These are phyloP conservation scores for Monosporascus sp. DNA, from an alignment of 2,329 filamentous ascomycete genomes.

Conservation along the genomic window DNA sequence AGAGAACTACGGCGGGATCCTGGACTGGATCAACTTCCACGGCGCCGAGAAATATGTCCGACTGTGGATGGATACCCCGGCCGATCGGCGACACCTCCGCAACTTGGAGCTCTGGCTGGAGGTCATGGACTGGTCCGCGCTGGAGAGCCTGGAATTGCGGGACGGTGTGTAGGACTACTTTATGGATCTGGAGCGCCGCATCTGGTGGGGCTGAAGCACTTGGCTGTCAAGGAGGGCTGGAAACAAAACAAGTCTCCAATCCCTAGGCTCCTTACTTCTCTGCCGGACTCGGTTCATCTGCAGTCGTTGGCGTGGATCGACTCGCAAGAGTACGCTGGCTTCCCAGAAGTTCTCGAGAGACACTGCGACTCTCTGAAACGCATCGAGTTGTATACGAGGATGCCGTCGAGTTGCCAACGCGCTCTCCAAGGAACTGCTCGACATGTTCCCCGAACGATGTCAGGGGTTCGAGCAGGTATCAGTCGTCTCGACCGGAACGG, in stretches of 20 bases:
- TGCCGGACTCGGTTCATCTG: background rate
- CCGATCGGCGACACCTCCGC: background rate
- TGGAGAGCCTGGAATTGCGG: background rate
- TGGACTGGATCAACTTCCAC: background rate
- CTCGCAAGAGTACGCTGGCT: too few relatives aligned
- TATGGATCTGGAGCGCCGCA: background rate
- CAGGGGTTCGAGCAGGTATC: too few relatives aligned
- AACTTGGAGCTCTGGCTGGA: constrained; percentile 3
- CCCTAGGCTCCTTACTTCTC: background rate
- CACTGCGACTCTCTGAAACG: background rate
- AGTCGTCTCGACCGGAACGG: background rate
- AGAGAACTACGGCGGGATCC: background rate
- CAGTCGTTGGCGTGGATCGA: background rate
- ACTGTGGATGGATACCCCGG: background rate
- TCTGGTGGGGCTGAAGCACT: background rate
- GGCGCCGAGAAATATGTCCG: background rate
- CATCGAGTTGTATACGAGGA: background rate
- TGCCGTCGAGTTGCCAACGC: background rate
- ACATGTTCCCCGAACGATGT: background rate
- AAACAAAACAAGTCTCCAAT: too few relatives aligned
- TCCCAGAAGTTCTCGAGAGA: background rate
- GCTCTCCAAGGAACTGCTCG: background rate
- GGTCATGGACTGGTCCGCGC: constrained; percentile 2
- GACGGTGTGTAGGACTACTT: background rate
- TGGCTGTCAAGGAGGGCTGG: background rate